phyloP scores from a whole-genome alignment of 2,329 filamentous ascomycete species.

The Apiospora rasikravindrae region DNA sequence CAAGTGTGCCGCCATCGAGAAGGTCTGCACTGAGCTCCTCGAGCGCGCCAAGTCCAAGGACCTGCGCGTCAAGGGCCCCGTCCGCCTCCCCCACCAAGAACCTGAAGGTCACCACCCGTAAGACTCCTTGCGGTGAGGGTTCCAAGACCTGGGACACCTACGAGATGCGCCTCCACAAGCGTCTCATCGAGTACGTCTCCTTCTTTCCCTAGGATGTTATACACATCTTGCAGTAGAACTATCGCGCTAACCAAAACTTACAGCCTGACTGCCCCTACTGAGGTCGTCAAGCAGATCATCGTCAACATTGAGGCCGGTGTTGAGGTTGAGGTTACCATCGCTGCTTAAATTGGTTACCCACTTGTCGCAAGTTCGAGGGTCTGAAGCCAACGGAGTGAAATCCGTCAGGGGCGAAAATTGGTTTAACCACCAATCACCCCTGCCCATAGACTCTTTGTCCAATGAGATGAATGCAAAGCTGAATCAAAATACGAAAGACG shows the following conservation, averaged over 20 bases:
- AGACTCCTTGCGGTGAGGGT: conserved; percentile 99
- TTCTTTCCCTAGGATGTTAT: background rate
- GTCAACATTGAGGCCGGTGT: conserved; percentile 95
- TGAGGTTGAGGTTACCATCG: conserved; percentile 92
- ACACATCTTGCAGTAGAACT: background rate
- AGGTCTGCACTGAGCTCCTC: conserved; percentile 97
- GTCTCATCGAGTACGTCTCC: conserved; percentile 81
- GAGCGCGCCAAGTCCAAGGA: conserved; percentile 99
- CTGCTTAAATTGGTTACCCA: conserved; percentile 63
- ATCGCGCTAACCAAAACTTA: conserved; percentile 30
- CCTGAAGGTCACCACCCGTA: conserved; percentile 92
- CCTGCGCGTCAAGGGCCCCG: conserved; percentile 96
- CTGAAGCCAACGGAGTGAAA: background rate
- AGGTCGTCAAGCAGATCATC: conserved; percentile 96
- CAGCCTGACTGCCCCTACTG: conserved; percentile 92
- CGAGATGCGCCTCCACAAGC: conserved; percentile 99
- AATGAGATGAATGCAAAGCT: conserved; percentile 14
- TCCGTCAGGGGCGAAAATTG: background rate
- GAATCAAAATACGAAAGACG: background rate
- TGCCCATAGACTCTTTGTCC: background rate
- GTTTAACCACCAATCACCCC: background rate
- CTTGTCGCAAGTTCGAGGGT: conserved; percentile 1
- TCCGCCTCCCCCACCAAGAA: conserved; percentile 97
- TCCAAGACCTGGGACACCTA: conserved; percentile 99
- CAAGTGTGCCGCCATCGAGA: conserved; percentile 96